phyloP scores from a whole-genome alignment of 148 eudicot species.

The Rhododendron mucronatum region DNA sequence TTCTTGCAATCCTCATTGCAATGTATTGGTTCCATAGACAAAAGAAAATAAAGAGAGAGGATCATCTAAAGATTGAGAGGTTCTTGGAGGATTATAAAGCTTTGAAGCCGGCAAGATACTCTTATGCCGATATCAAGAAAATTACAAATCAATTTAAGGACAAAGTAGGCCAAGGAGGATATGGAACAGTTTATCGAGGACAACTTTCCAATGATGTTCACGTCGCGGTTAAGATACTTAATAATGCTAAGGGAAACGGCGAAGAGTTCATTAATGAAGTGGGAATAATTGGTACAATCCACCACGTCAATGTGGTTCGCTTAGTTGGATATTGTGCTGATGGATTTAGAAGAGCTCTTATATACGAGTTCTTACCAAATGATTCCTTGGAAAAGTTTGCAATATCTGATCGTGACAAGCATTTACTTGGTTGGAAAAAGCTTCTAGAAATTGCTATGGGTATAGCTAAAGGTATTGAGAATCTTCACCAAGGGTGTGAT shows the following conservation, averaged over 20 bases:
- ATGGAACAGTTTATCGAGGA: conserved; percentile 25
- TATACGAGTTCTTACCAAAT: conserved; percentile 24
- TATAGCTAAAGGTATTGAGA: conserved; percentile 24
- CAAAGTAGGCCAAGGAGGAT: conserved; percentile 23
- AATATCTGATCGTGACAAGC: background rate
- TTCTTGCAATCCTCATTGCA: background rate
- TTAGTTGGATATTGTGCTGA: conserved; percentile 30
- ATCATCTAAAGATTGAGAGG: conserved; percentile 6
- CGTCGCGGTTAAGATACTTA: conserved; percentile 29
- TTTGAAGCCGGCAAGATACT: conserved; percentile 20
- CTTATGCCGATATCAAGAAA: conserved; percentile 19
- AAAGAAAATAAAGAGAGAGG: conserved; percentile 11
- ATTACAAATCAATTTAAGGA: conserved; percentile 13
- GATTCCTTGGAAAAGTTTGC: conserved; percentile 20
- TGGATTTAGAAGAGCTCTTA: conserved; percentile 18
- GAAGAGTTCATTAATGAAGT: conserved; percentile 28
- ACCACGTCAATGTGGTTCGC: conserved; percentile 24
- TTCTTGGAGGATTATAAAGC: conserved; percentile 25
- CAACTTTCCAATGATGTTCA: conserved; percentile 22
- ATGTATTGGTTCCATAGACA: background rate
- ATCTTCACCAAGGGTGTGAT: conserved; percentile 28
- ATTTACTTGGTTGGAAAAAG: conserved; percentile 27
- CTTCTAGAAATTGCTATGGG: conserved; percentile 21
- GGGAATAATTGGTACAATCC: background rate
- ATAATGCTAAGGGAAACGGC: conserved; percentile 17